phyloP scores from a whole-genome alignment of 768 basidiomycete species.

The Clavulina sp. region DNA sequence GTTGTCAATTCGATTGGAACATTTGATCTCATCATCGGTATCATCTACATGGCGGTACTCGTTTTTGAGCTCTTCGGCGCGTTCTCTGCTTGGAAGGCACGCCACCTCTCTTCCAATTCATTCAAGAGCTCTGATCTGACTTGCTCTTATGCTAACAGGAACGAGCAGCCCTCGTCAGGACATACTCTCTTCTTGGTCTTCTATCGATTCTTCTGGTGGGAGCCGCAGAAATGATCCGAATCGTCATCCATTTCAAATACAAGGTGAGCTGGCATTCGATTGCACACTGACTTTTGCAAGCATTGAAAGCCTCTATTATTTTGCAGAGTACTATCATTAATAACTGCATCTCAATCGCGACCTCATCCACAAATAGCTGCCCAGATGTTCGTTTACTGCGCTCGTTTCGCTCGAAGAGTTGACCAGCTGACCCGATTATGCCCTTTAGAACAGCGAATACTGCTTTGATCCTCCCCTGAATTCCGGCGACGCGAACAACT shows the following conservation, averaged over 20 bases:
- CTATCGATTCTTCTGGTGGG: conserved; percentile 31
- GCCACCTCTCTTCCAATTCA: background rate
- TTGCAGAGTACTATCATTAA: background rate
- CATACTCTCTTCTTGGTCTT: conserved; percentile 37
- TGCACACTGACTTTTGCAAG: background rate
- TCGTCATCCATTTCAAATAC: conserved; percentile 46
- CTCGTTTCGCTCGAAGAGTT: no score
- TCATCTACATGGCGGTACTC: background rate
- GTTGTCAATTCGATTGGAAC: background rate
- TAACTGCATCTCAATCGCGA: no score
- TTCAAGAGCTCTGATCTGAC: no score
- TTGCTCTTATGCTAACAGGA: no score
- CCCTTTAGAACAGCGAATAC: no score
- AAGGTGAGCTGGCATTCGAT: conserved; percentile 29
- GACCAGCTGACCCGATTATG: no score
- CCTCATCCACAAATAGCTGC: no score
- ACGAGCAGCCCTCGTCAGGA: conserved; percentile 33
- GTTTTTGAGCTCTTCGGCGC: background rate
- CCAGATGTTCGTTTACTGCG: no score
- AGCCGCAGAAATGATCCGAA: conserved; percentile 34
- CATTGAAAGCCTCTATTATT: background rate
- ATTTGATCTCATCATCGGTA: background rate
- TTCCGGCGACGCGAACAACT: no score
- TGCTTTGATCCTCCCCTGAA: no score
- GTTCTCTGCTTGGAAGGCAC: background rate